These are phyloP conservation scores for Rhizomucor pusillus DNA, from an alignment of 371 early-diverging fungal species.

Conservation along the genomic window DNA sequence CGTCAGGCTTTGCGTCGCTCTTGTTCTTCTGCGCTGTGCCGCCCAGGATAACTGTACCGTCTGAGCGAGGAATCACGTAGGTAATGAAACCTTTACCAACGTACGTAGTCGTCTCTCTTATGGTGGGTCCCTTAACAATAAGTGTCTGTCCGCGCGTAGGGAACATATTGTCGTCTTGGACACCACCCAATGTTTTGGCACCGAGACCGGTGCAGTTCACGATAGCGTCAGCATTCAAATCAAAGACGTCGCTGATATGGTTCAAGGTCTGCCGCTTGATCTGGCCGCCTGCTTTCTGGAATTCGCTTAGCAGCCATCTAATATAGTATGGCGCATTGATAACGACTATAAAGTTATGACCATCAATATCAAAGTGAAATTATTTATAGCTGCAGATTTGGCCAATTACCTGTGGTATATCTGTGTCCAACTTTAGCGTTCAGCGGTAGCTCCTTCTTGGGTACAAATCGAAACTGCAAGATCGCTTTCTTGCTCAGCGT, in stretches of 20 bases:
- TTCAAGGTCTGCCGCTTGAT: slow-evolving; percentile 35
- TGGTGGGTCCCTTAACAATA: slow-evolving; percentile 59
- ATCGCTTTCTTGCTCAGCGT: background rate
- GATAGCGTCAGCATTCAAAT: slow-evolving; percentile 37
- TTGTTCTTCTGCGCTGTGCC: slow-evolving; percentile 69
- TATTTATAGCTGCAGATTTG: background rate
- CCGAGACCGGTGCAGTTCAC: slow-evolving; percentile 79
- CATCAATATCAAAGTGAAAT: background rate
- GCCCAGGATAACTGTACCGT: slow-evolving; percentile 75
- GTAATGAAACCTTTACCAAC: slow-evolving; percentile 27
- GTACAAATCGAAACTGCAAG: slow-evolving; percentile 36
- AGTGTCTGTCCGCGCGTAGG: slow-evolving; percentile 79
- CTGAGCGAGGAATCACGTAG: slow-evolving; percentile 79
- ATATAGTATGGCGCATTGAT: slow-evolving; percentile 67
- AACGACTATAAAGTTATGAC: slow-evolving; percentile 23
- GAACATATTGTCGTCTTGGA: slow-evolving; percentile 59
- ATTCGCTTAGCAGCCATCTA: slow-evolving; percentile 55
- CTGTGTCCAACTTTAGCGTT: slow-evolving; percentile 47
- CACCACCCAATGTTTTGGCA: slow-evolving; percentile 64
- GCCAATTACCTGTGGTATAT: slow-evolving; percentile 48
- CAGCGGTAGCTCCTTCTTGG: slow-evolving; percentile 38
- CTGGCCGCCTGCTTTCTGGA: slow-evolving; percentile 53
- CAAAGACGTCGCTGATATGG: slow-evolving; percentile 49
- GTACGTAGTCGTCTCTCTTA: slow-evolving; percentile 52
- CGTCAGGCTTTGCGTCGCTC: slow-evolving; percentile 27